phyloP scores from a whole-genome alignment of 306 rosid genomes.

The Sphenostylis stenocarpa region DNA sequence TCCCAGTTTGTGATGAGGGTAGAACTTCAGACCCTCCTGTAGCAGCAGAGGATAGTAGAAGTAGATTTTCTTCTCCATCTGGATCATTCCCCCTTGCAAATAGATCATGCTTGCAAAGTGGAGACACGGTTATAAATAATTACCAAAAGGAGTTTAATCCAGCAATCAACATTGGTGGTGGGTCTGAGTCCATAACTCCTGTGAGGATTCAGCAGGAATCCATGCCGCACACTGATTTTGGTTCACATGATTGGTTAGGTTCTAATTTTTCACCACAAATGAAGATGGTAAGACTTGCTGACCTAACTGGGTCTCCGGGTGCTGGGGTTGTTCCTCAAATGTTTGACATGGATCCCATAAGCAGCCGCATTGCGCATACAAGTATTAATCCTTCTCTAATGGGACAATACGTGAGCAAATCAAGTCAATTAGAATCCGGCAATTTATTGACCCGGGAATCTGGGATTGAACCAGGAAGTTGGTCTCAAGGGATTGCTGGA shows the following conservation, averaged over 20 bases:
- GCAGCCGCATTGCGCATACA: conserved; percentile 29
- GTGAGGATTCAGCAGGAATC: conserved; percentile 49
- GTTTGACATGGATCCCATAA: conserved; percentile 31
- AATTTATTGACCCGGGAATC: conserved; percentile 37
- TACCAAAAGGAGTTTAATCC: conserved; percentile 49
- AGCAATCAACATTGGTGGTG: conserved; percentile 33
- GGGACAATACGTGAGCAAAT: conserved; percentile 38
- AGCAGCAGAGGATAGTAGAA: conserved; percentile 37
- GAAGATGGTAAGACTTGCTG: conserved; percentile 60
- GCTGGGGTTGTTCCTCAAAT: conserved; percentile 42
- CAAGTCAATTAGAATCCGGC: conserved; percentile 45
- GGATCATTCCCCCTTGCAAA: conserved; percentile 44
- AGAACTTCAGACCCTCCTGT: conserved; percentile 37
- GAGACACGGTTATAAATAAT: conserved; percentile 43
- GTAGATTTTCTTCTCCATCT: conserved; percentile 45
- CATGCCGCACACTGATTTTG: conserved; percentile 31
- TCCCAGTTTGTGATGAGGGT: conserved; percentile 38
- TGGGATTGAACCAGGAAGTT: conserved; percentile 39
- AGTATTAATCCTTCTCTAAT: conserved; percentile 34
- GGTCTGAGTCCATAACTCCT: conserved; percentile 38
- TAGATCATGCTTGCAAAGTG: conserved; percentile 44
- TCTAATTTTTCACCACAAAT: conserved; percentile 45
- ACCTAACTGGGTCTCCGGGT: conserved; percentile 47
- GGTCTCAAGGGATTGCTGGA: conserved; percentile 42
- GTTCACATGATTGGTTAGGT: conserved; percentile 37